Conservation (phyloP, 148 eudicot species). For the Rhododendron vialii region DNA sequence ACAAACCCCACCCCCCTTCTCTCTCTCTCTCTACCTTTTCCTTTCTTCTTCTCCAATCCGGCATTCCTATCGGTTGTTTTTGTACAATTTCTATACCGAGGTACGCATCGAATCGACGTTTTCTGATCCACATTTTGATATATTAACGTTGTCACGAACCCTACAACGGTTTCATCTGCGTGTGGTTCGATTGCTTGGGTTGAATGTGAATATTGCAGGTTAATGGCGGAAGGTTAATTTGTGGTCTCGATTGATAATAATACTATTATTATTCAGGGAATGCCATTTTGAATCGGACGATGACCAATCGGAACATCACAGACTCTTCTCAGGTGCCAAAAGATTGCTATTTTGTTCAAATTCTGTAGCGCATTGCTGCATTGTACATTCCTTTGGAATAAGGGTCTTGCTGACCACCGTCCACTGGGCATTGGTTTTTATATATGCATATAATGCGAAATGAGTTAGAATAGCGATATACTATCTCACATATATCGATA, state of each 20-base stretch:
- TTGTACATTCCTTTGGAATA: background rate
- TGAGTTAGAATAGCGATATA: background rate
- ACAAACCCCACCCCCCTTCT: background rate
- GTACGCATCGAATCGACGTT: conserved; percentile 3
- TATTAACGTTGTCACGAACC: background rate
- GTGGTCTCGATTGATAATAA: background rate
- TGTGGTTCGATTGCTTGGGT: background rate
- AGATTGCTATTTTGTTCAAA: background rate
- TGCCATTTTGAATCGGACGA: conserved; percentile 8
- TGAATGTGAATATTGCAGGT: conserved; percentile 6
- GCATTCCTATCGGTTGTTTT: background rate
- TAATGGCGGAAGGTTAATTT: conserved; percentile 9
- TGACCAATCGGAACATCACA: background rate
- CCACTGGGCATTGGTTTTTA: too few species aligned
- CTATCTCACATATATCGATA: background rate
- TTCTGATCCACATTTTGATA: background rate
- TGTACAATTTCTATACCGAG: background rate
- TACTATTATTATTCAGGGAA: background rate
- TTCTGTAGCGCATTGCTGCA: background rate
- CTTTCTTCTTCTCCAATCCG: background rate
- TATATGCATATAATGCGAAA: too few species aligned
- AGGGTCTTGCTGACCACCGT: background rate
- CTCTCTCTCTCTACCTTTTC: background rate
- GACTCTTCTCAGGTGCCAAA: conserved; percentile 14
- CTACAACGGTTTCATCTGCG: background rate